phyloP scores from a whole-genome alignment of 2,329 filamentous ascomycete species.

The Xylaria sp. region DNA sequence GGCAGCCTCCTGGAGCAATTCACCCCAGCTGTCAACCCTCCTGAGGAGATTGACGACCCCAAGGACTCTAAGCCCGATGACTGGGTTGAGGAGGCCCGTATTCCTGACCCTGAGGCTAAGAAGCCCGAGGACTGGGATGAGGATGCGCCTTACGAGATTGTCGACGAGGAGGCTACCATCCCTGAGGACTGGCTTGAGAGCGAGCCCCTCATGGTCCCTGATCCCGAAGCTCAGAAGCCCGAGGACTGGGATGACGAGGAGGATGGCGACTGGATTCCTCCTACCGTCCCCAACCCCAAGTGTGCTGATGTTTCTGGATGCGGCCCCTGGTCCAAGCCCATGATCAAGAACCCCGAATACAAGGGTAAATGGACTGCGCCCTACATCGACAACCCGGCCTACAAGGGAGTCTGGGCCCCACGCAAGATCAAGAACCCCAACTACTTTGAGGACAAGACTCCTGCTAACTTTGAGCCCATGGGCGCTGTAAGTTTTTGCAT shows the following conservation, averaged over 20 bases:
- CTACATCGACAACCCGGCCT: conserved; percentile 93
- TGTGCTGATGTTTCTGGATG: conserved; percentile 92
- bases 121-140: conserved; percentile 99
- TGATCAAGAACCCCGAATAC: conserved; percentile 94
- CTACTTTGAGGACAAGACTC: conserved; percentile 96
- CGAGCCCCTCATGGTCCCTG: conserved; percentile 79
- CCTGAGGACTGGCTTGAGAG: conserved; percentile 96
- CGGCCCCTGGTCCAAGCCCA: conserved; percentile 87
- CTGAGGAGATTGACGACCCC: conserved; percentile 90
- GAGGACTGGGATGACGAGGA: conserved; percentile 99
- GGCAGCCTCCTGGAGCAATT: conserved; percentile 95
- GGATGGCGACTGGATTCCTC: conserved; percentile 95
- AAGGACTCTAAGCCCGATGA: conserved; percentile 92
- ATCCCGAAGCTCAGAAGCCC: conserved; percentile 95
- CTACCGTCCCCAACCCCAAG: conserved; percentile 92
- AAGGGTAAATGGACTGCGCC: conserved; percentile 98
- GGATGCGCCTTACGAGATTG: conserved; percentile 94
- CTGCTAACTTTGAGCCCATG: conserved; percentile 96
- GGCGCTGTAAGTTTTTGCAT: conserved; percentile 73
- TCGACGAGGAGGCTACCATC: conserved; percentile 87
- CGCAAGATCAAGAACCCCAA: conserved; percentile 96
- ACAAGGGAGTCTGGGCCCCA: conserved; percentile 95
- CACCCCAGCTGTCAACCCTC: conserved; percentile 87
- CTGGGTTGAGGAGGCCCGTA: conserved; percentile 94
- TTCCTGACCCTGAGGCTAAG: conserved; percentile 86